Evolutionary conservation across 352 stramenopile genomes (phyloP).

Genomic region (Pythium phragmitis): DNA sequence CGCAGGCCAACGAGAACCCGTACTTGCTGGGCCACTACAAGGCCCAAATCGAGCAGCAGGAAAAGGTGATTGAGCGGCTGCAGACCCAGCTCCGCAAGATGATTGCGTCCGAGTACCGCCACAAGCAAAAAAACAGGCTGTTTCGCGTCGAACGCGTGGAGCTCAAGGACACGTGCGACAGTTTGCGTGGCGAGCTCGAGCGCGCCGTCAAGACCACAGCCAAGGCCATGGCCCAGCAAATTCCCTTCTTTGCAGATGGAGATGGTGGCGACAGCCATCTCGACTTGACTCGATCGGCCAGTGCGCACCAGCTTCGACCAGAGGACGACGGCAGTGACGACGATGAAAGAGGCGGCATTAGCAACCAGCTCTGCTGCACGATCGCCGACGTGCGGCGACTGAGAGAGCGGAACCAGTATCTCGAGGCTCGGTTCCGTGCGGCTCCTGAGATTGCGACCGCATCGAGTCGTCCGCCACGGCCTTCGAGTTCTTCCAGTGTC

Average conservation of each 20-base stretch:
- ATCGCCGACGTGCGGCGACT: conserved; percentile 53
- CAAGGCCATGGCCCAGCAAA: conserved; percentile 31
- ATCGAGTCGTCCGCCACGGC: conserved; percentile 4
- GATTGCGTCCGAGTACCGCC: conserved; percentile 71
- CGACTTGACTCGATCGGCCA: not conserved
- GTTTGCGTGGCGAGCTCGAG: conserved; percentile 47
- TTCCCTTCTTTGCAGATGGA: conserved; percentile 14
- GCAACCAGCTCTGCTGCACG: conserved; percentile 18
- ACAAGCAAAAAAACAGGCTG: conserved; percentile 69
- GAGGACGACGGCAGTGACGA: conserved; percentile 3
- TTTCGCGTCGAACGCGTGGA: conserved; percentile 46
- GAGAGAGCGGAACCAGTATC: conserved; percentile 52
- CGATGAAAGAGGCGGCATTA: not conserved
- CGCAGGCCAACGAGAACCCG: conserved; percentile 52
- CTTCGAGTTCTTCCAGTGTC: not conserved
- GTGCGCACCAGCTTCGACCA: not conserved
- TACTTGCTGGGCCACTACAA: conserved; percentile 70
- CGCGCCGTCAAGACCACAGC: conserved; percentile 35
- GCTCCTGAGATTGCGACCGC: not conserved
- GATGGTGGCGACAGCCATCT: not conserved
- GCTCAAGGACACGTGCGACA: conserved; percentile 48
- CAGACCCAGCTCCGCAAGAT: conserved; percentile 78
- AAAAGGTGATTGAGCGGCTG: conserved; percentile 56
- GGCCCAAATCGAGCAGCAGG: conserved; percentile 45
- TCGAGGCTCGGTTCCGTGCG: conserved; percentile 58